Percentiles rank a stretch among this genome's conserved stretches.
Conservation (phyloP, 2,329 filamentous ascomycete species). For the Beauveria pseudobassiana region DNA sequence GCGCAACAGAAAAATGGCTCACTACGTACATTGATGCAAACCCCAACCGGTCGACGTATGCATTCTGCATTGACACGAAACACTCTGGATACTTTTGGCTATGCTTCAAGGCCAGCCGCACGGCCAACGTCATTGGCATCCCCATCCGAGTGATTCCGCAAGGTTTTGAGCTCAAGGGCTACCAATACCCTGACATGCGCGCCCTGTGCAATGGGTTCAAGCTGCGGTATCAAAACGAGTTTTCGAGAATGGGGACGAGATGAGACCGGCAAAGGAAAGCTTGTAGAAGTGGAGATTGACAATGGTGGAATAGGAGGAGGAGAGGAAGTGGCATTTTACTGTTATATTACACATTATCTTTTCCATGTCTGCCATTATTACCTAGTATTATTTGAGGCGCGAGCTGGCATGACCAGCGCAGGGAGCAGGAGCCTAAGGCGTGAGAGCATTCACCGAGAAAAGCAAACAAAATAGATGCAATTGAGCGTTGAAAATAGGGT, state of each 20-base stretch:
- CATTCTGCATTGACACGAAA: conserved; percentile 89
- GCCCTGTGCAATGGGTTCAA: conserved; percentile 97
- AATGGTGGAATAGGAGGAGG: background rate
- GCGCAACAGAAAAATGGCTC: conserved; percentile 75
- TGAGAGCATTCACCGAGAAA: background rate
- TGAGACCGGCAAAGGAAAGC: conserved; percentile 14
- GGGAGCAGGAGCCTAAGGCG: background rate
- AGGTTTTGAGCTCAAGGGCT: conserved; percentile 83
- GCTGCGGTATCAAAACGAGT: conserved; percentile 60
- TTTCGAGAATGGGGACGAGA: conserved; percentile 50
- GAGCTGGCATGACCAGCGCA: background rate
- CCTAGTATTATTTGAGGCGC: background rate
- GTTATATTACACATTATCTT: conserved; percentile 6
- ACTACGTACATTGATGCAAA: conserved; percentile 95
- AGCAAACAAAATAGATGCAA: conserved; percentile 1
- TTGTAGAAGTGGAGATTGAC: background rate
- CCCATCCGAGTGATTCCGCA: conserved; percentile 86
- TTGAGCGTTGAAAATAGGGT: background rate
- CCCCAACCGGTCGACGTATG: conserved; percentile 85
- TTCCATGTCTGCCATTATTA: background rate
- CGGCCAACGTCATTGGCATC: conserved; percentile 68
- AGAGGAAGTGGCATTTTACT: background rate
- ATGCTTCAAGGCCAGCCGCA: conserved; percentile 86
- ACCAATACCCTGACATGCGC: conserved; percentile 88
- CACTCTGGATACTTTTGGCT: conserved; percentile 92